These are phyloP conservation scores for Monilinia vaccinii-corymbosi DNA, from an alignment of 2,329 filamentous ascomycete genomes.

Conservation along the genomic window DNA sequence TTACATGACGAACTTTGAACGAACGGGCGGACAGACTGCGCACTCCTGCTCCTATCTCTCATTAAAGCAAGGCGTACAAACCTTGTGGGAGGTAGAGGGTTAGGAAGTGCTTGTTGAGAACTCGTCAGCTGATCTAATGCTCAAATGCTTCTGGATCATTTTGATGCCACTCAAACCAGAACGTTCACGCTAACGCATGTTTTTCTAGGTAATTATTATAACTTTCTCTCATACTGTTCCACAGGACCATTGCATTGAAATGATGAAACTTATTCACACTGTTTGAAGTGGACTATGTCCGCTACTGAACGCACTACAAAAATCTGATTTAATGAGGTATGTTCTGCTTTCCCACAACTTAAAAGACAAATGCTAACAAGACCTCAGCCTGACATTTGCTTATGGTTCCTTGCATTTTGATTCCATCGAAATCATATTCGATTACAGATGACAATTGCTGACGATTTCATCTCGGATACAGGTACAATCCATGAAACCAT, in stretches of 20 bases:
- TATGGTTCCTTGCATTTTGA: conserved; percentile 20
- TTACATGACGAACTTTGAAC: conserved; percentile 37
- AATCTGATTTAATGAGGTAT: conserved; percentile 40
- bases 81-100: conserved; percentile 29
- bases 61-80: conserved; percentile 34
- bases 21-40: conserved; percentile 38
- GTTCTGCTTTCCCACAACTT: background rate
- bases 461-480: conserved; percentile 13
- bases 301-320: conserved; percentile 32
- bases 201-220: conserved; percentile 15
- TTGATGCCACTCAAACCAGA: conserved; percentile 3
- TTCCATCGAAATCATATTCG: background rate
- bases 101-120: conserved; percentile 35
- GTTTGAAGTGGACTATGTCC: conserved; percentile 31
- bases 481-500: background rate
- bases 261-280: conserved; percentile 37
- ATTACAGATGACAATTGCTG: conserved; percentile 12
- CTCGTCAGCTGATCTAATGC: conserved; percentile 35
- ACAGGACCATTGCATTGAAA: conserved; percentile 26
- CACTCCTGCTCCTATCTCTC: conserved; percentile 29
- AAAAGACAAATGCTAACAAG: background rate
- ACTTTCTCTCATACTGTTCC: conserved; percentile 5
- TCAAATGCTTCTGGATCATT: conserved; percentile 15
- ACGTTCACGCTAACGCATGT: conserved; percentile 15
- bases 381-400: conserved; percentile 28